Conservation (phyloP, 106 monocot genomes). For the Dendrobium catenatum region DNA sequence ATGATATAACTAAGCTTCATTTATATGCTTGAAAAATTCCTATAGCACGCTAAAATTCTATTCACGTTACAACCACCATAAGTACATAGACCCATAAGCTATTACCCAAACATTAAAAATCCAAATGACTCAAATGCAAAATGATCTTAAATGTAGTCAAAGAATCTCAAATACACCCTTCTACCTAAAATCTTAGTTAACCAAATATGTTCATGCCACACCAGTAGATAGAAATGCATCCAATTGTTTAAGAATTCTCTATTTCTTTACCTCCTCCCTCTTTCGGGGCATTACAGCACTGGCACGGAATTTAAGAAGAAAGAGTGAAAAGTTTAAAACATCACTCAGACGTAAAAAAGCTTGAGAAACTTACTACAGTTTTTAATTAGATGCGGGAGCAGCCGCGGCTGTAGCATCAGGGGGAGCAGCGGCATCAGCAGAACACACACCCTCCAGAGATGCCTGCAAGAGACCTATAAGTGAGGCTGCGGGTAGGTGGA, state of each 20-base stretch:
- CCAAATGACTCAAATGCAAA: neutral
- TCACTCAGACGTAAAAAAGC: neutral
- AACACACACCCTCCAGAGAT: constrained; percentile 1
- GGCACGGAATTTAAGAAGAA: neutral
- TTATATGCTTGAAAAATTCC: no score
- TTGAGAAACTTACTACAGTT: neutral
- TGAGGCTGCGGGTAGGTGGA: constrained; percentile 37
- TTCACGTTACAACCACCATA: no score
- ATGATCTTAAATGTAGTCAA: neutral
- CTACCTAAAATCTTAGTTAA: neutral
- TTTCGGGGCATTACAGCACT: neutral
- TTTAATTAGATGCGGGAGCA: neutral
- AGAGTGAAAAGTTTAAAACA: neutral
- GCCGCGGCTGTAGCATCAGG: neutral
- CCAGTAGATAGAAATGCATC: neutral
- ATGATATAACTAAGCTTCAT: no score
- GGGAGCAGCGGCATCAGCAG: neutral
- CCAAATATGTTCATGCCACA: neutral
- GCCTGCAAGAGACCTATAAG: constrained; percentile 31
- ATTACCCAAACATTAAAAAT: neutral
- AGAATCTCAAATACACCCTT: neutral
- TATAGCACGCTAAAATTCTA: no score
- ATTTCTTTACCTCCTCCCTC: neutral
- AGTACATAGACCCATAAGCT: neutral
- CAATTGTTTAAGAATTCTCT: neutral